A percentile compares a stretch with the other conserved stretches of the same genome.
phyloP scores from a whole-genome alignment of 768 basidiomycete species.

The Termitomyces sp. region DNA sequence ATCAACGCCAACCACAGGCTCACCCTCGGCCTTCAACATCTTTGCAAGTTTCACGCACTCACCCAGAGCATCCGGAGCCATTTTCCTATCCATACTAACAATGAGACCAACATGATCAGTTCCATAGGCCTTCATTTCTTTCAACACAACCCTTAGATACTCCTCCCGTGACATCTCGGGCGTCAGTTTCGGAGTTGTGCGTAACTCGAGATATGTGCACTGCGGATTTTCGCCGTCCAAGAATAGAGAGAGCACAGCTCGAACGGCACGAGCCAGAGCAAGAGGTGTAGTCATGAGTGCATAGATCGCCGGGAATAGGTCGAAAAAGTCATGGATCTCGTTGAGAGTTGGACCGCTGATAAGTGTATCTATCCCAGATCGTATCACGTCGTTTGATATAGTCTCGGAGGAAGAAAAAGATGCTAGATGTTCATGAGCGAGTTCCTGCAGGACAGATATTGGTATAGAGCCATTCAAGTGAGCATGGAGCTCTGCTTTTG shows the following conservation, averaged over 20 bases:
- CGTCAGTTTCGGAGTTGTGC: conserved; percentile 69
- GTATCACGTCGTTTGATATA: conserved; percentile 22
- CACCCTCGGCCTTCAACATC: conserved; percentile 45
- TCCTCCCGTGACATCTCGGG: conserved; percentile 47
- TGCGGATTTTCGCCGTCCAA: conserved; percentile 44
- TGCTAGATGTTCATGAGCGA: conserved; percentile 40
- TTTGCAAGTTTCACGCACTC: conserved; percentile 59
- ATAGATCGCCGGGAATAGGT: conserved; percentile 74
- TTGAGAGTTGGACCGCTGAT: conserved; percentile 38
- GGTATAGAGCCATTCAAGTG: conserved; percentile 86
- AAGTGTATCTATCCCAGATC: conserved; percentile 29
- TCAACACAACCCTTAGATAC: conserved; percentile 65
- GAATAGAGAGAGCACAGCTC: conserved; percentile 62
- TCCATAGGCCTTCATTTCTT: conserved; percentile 55
- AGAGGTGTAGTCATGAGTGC: conserved; percentile 60
- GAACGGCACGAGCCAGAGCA: conserved; percentile 49
- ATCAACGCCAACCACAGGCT: conserved; percentile 72
- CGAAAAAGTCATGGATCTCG: conserved; percentile 69
- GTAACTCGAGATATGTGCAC: conserved; percentile 74
- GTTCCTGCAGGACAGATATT: conserved; percentile 50
- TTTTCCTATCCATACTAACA: conserved; percentile 71
- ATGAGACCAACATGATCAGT: conserved; percentile 51
- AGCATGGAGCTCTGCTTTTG: conserved; percentile 84
- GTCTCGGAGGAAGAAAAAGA: conserved; percentile 3
- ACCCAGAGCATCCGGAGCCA: conserved; percentile 41